phyloP scores from a whole-genome alignment of 1,139 yeast genomes.

The Yamadazyma mexicana region DNA sequence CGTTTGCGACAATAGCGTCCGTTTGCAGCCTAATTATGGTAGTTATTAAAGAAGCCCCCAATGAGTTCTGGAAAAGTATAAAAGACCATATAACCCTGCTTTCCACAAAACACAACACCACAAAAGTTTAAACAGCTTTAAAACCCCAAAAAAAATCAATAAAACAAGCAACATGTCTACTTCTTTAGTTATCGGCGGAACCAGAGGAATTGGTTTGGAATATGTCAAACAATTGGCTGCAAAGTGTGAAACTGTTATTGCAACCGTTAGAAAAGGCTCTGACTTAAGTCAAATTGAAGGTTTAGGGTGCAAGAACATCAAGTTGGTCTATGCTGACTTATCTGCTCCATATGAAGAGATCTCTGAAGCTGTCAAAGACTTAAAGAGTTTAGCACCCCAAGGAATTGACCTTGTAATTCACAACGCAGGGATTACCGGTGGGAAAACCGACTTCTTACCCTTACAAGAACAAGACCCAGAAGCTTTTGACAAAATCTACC shows the following conservation, averaged over 20 bases:
- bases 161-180: constrained; percentile 5
- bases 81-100: no score
- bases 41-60: no score
- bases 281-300: constrained; percentile 1
- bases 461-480: neutral
- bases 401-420: constrained; percentile 9
- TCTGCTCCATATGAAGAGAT: neutral
- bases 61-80: no score
- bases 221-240: constrained; percentile 7
- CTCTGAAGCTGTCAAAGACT: constrained; percentile 4
- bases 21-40: no score
- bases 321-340: constrained; percentile 4
- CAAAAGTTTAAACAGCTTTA: no score
- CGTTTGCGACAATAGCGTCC: no score
- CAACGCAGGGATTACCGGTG: constrained; percentile 5
- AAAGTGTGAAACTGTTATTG: constrained; percentile 4
- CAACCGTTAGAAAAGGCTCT: constrained; percentile 7
- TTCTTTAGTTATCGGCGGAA: constrained; percentile 9
- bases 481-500: constrained; percentile 6
- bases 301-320: constrained; percentile 5
- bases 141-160: no score
- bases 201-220: constrained; percentile 10
- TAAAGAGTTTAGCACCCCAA: constrained; percentile 3
- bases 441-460: neutral
- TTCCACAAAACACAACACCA: no score